Base-by-base conservation (phyloP, 768 basidiomycete species). In the Fomitopsis pulvina region DNA sequence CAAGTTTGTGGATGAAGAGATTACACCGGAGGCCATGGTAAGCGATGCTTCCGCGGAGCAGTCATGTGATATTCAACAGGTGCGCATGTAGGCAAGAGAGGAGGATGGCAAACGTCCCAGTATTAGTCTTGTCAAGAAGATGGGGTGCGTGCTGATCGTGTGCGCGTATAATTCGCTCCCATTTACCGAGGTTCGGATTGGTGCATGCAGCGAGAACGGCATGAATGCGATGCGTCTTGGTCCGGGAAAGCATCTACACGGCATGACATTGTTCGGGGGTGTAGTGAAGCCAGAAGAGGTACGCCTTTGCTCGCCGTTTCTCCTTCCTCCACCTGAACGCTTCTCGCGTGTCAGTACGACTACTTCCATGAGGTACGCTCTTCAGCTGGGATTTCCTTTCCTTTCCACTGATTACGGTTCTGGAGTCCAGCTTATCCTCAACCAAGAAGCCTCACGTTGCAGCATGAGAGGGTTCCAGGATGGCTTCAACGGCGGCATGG, bases 151-250 rank as follows among this genome's bases (percentile, higher is more conserved):
- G n/a, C 29, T 21, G 47, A 20, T 37, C 21, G 14, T 41, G 5
- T 37, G 28, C 26, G 8, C 18, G 8, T n/a, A n/a, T n/a, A n/a
- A n/a, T n/a, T n/a, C n/a, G n/a, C n/a, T n/a, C n/a, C 18, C 29
- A 18, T 42, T 29, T 2, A 18, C 10, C 2, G 12, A 11, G 22
- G 10, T 3, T 27, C 22, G 14, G 21, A 18, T 41, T 8, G 52
- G 28, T 6, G 10, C 29, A 63, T 8, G 41, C 30, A n/a, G 39
- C 85, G 82, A 14, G 81, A 81, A 45, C 46, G 78, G 26, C 83
- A 48, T 97, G 18, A 87, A 91, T 62, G 88, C 90, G 12, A 95
- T 96, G 91, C 76, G 89, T 20, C 74, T 94, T 69, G 95, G 95
- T 14, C 94, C 94, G 0, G 90, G 88, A 29, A 88, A 85, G 59